Conservation (phyloP, 805 yeast genomes). For the Barnettozyma sp. region DNA sequence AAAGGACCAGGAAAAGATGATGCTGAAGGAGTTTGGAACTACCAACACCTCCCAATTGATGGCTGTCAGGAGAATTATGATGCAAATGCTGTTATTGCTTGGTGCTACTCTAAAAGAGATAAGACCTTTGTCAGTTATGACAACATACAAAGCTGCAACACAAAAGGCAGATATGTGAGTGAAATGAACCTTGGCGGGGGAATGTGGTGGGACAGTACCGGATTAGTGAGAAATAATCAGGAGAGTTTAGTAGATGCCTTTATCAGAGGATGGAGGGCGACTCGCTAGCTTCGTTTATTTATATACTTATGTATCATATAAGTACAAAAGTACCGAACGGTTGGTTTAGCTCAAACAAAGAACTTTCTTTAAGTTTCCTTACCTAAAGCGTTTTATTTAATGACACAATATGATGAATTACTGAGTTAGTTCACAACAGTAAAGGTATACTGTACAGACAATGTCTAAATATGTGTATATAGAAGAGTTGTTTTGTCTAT, state of each 20-base stretch:
- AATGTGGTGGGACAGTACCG: constrained; percentile 93
- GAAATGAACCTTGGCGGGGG: constrained; percentile 63
- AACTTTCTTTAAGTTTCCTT: too few relatives aligned
- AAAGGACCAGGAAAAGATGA: constrained; percentile 34
- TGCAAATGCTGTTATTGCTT: constrained; percentile 44
- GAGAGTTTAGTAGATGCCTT: constrained; percentile 41
- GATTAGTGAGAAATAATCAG: constrained; percentile 24
- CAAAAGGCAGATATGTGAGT: constrained; percentile 55
- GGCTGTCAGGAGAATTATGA: constrained; percentile 47
- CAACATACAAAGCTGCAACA: constrained; percentile 40
- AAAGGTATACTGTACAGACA: too few relatives aligned
- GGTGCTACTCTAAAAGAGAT: constrained; percentile 35
- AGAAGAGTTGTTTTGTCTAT: too few relatives aligned
- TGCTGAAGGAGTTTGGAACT: constrained; percentile 45
- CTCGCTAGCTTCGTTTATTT: too few relatives aligned
- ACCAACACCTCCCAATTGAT: constrained; percentile 45
- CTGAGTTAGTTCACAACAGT: too few relatives aligned
- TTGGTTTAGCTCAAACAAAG: too few relatives aligned
- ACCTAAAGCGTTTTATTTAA: too few relatives aligned
- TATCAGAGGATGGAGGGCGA: too few relatives aligned
- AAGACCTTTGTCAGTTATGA: constrained; percentile 58
- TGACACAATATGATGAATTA: too few relatives aligned
- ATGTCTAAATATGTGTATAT: too few relatives aligned
- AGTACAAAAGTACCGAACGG: too few relatives aligned
- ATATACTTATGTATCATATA: too few relatives aligned